These are phyloP conservation scores for Myxozyma melibiosi DNA, from an alignment of 805 yeast species.

Conservation along the genomic window DNA sequence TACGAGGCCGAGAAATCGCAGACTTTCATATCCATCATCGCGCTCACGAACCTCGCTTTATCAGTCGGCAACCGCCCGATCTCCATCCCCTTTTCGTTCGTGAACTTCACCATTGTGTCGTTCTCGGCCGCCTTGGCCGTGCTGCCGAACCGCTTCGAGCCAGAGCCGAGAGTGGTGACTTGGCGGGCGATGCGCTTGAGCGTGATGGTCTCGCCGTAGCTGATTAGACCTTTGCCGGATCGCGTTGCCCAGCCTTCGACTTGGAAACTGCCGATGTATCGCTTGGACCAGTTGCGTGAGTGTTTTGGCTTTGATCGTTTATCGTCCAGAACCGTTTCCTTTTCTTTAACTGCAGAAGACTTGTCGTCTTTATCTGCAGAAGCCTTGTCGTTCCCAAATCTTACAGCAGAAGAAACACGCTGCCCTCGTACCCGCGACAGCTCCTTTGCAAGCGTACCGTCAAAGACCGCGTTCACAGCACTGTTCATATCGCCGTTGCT, in stretches of 20 bases:
- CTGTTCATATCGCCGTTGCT: constrained; percentile 25
- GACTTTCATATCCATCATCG: constrained; percentile 59
- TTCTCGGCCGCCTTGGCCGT: constrained; percentile 15
- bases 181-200: constrained; percentile 35
- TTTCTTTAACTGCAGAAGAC: not conserved
- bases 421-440: too few relatives aligned
- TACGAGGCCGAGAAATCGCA: constrained; percentile 60
- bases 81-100: constrained; percentile 50
- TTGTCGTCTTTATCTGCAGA: not conserved
- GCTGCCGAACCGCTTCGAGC: constrained; percentile 5
- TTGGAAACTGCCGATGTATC: constrained; percentile 44
- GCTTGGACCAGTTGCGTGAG: constrained; percentile 26
- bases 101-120: constrained; percentile 40
- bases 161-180: not conserved
- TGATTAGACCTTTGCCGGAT: constrained; percentile 39
- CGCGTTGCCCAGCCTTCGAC: constrained; percentile 45
- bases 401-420: not conserved
- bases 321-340: not conserved
- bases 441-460: constrained; percentile 17
- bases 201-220: constrained; percentile 40
- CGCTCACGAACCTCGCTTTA: constrained; percentile 64
- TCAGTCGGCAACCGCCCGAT: constrained; percentile 77
- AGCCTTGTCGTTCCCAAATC: not conserved
- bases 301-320: not conserved
- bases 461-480: constrained; percentile 25